A percentile compares a stretch with the other conserved stretches of the same genome.
Conservation (phyloP, 129 eudicot species). For the Saposhnikovia divaricata region DNA sequence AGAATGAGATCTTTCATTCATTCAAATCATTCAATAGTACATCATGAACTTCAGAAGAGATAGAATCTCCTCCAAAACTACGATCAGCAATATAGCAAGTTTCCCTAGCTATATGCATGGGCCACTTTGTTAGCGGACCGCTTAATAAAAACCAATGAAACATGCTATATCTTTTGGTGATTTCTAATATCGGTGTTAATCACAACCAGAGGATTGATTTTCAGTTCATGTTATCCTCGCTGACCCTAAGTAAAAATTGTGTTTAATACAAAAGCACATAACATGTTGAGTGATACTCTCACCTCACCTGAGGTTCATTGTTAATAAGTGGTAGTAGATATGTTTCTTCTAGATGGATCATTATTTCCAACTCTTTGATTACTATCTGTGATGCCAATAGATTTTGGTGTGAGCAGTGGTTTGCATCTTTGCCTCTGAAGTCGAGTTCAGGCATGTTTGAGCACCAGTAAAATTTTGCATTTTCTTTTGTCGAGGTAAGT, state of each 20-base stretch:
- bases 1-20: too few relatives aligned
- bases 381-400: conserved; percentile 11
- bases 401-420: conserved; percentile 2
- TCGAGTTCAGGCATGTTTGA: conserved; percentile 80
- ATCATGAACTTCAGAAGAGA: too few relatives aligned
- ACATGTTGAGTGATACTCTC: neutral
- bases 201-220: neutral
- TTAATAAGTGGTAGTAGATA: neutral
- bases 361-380: neutral
- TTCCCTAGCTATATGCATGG: too few relatives aligned
- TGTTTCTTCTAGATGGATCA: conserved; percentile 1
- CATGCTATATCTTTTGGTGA: neutral
- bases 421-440: conserved; percentile 14
- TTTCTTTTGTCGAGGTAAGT: too few relatives aligned
- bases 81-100: too few relatives aligned
- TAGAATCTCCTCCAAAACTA: too few relatives aligned
- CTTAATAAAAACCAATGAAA: too few relatives aligned
- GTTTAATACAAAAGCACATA: neutral
- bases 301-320: neutral
- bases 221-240: neutral
- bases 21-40: too few relatives aligned
- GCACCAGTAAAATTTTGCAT: too few relatives aligned
- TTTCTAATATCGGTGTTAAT: neutral
- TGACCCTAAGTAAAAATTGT: neutral
- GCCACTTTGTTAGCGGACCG: too few relatives aligned